Conservation (phyloP, 1,284 basidiomycete genomes). For the Tremellales sp. region DNA sequence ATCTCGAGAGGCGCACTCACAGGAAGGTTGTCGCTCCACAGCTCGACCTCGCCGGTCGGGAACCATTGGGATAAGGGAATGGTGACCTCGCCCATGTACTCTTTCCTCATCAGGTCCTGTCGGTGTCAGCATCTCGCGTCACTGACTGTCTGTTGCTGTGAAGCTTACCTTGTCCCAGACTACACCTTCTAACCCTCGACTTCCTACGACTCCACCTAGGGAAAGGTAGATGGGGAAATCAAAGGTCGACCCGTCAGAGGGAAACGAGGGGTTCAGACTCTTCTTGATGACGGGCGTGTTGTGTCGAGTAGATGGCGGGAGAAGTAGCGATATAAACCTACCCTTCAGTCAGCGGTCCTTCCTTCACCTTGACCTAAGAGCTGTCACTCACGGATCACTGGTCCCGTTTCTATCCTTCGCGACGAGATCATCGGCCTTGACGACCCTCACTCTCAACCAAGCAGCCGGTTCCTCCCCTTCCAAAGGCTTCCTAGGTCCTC, state of each 20-base stretch:
- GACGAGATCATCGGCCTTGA: constrained; percentile 48
- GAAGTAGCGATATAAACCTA: constrained; percentile 68
- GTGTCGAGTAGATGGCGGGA: constrained; percentile 60
- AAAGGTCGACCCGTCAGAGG: constrained; percentile 71
- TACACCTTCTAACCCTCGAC: constrained; percentile 67
- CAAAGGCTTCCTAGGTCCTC: constrained; percentile 40
- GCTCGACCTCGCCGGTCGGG: constrained; percentile 46
- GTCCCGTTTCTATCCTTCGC: constrained; percentile 53
- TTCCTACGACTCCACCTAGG: constrained; percentile 66
- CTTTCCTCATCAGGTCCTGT: constrained; percentile 65
- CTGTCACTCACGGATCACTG: constrained; percentile 46
- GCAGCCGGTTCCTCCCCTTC: constrained; percentile 47
- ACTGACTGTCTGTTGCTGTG: background rate
- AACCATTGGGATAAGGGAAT: constrained; percentile 80
- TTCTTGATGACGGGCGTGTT: constrained; percentile 77
- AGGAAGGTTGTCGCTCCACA: constrained; percentile 38
- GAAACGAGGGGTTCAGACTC: constrained; percentile 70
- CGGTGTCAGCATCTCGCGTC: constrained; percentile 6
- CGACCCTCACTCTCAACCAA: constrained; percentile 47
- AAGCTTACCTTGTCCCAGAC: constrained; percentile 83
- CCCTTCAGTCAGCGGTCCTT: background rate
- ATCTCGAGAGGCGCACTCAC: constrained; percentile 19
- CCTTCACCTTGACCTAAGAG: background rate
- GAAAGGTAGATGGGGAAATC: constrained; percentile 77
- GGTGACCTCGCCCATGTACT: constrained; percentile 85